Conservation (phyloP, 2,329 filamentous ascomycete species). For the Ramularia collo-cygni region DNA sequence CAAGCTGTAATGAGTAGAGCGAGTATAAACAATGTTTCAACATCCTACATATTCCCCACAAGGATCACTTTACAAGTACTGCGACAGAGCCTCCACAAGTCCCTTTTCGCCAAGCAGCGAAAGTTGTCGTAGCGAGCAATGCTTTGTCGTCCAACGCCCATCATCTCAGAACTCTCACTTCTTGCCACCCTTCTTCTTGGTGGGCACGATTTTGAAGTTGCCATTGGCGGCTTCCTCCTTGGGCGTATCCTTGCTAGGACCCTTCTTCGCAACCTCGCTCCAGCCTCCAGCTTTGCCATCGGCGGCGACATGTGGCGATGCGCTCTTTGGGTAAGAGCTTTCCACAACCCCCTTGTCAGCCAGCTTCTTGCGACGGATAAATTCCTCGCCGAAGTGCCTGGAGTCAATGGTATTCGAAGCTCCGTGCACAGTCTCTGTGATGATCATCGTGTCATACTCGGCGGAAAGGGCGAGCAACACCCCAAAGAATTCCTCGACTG, state of each 20-base stretch:
- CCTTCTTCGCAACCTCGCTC: slow-evolving; percentile 97
- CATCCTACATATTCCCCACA: not conserved
- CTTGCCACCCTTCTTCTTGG: slow-evolving; percentile 73
- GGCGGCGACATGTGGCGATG: slow-evolving; percentile 36
- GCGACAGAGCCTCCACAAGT: not conserved
- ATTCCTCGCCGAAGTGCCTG: slow-evolving; percentile 89
- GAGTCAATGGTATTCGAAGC: slow-evolving; percentile 86
- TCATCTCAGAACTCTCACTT: slow-evolving; percentile 15
- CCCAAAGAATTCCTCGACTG: slow-evolving; percentile 44
- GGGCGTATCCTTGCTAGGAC: slow-evolving; percentile 39
- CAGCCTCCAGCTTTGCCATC: slow-evolving; percentile 59
- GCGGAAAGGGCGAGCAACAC: slow-evolving; percentile 28
- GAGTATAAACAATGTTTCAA: not conserved
- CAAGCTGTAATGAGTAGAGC: not conserved
- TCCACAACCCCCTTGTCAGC: slow-evolving; percentile 83
- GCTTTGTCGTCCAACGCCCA: not conserved
- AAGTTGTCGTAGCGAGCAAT: too few relatives aligned
- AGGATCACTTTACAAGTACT: not conserved
- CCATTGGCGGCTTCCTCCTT: slow-evolving; percentile 45
- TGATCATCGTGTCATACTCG: slow-evolving; percentile 67
- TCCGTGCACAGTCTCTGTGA: slow-evolving; percentile 83
- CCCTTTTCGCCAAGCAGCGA: too few relatives aligned
- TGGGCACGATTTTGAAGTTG: slow-evolving; percentile 82
- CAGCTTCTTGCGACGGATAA: slow-evolving; percentile 83
- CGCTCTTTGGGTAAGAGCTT: slow-evolving; percentile 44